Percentiles rank a stretch among this genome's conserved stretches.
These are phyloP conservation scores for Esteya vermicola DNA, from an alignment of 2,329 filamentous ascomycete genomes.

Conservation along the genomic window DNA sequence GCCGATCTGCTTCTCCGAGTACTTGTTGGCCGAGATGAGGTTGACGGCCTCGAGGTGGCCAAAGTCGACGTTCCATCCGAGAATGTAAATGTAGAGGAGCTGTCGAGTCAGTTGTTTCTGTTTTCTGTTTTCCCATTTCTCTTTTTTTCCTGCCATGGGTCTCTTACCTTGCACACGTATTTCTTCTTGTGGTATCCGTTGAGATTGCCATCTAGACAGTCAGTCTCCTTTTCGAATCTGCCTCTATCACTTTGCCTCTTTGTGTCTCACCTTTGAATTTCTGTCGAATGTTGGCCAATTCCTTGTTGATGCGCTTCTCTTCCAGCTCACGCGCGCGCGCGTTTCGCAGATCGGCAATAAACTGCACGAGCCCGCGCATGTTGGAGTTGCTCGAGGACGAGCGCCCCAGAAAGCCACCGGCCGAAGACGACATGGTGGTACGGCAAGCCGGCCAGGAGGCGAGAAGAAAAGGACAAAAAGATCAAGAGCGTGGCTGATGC, in stretches of 20 bases:
- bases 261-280: slow-evolving; percentile 65
- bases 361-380: slow-evolving; percentile 82
- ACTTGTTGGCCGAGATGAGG: slow-evolving; percentile 89
- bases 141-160: too few species aligned
- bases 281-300: slow-evolving; percentile 94
- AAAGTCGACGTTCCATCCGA: slow-evolving; percentile 98
- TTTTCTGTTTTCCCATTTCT: background rate
- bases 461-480: too few species aligned
- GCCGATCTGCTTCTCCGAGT: slow-evolving; percentile 98
- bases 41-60: slow-evolving; percentile 97
- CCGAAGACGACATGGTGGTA: slow-evolving; percentile 37
- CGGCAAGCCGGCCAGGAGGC: too few species aligned
- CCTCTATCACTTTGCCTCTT: background rate
- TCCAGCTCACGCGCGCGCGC: slow-evolving; percentile 89
- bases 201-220: slow-evolving; percentile 56
- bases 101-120: slow-evolving; percentile 13
- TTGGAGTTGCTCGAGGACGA: slow-evolving; percentile 51
- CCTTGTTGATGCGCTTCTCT: slow-evolving; percentile 99
- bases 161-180: slow-evolving; percentile 93
- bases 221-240: slow-evolving; percentile 7
- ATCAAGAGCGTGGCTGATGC: too few species aligned
- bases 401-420: slow-evolving; percentile 49
- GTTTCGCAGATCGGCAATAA: slow-evolving; percentile 93
- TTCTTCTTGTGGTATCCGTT: slow-evolving; percentile 99
- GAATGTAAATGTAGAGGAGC: slow-evolving; percentile 96